Base-by-base conservation (phyloP, 495 filamentous ascomycete species). In the Podospora pseudoanserina region DNA sequence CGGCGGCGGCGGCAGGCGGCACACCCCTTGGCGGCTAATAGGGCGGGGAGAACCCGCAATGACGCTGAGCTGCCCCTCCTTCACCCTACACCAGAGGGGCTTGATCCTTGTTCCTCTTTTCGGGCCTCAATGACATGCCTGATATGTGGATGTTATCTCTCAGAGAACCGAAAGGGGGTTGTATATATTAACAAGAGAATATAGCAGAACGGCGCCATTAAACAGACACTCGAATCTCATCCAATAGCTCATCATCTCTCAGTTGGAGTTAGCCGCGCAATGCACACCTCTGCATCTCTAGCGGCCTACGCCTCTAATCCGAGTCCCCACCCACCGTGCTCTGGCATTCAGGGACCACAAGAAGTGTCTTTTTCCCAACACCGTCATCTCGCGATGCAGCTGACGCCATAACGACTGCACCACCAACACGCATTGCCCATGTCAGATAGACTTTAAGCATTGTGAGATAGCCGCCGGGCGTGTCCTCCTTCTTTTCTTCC, bases 1-100 rank as follows among this genome's bases (percentile, higher is more conserved):
- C 39, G 39, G 39, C 39, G 39, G 39, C 39, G 39, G 39, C 39
- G 39, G 39, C 39, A 49, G 39, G 39, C 39, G 39, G 39, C 39
- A 49, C 30, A 23, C 23, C 23, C 39, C 23, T 58, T 19, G 55
- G 55, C 55, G 55, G 55, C 55, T 58, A 20, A 58, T 58, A 58
- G 55, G 55, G 55, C 55, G 55, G 55, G 55, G 55, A 58, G 55
- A 58, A 58, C 55, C 55, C 55, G 23, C 55, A 58, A 26, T 58
- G 55, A 58, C 55, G 55, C 55, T 58, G 18, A 19, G n/a, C 55
- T 58, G 39, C 39, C 39, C 39, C 39, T 49, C 39, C 39, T 49
- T 49, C 39, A 49, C 1, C 23, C 23, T 23, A 23, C 39, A 49
- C 39, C 1, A 49, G 39, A 49, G 39, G 2, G 39, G 39, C 39